Percentiles rank a stretch among this genome's conserved stretches.
These are phyloP conservation scores for Martiniozyma abietophila DNA, from an alignment of 805 yeast genomes.

Conservation along the genomic window DNA sequence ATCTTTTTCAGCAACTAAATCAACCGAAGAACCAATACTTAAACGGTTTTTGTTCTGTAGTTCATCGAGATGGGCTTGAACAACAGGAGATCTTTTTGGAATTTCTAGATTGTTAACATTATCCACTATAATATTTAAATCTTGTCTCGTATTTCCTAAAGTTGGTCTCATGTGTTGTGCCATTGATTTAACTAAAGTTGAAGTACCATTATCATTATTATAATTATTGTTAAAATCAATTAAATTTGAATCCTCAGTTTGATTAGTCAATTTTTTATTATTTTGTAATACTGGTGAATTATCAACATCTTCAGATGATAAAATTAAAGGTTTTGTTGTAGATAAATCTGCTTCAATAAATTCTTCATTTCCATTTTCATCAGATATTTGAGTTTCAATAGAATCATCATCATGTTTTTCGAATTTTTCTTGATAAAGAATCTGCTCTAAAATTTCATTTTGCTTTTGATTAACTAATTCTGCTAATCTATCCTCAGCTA, in stretches of 20 bases:
- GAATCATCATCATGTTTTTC: constrained; percentile 10
- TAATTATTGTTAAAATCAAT: too few relatives aligned
- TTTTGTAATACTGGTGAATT: not conserved
- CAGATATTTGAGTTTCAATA: constrained; percentile 5
- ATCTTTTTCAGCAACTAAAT: not conserved
- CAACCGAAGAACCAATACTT: not conserved
- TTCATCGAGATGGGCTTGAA: constrained; percentile 10
- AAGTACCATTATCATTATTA: not conserved
- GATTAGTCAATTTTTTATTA: constrained; percentile 1
- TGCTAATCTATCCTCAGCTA: constrained; percentile 22
- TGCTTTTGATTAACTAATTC: constrained; percentile 20
- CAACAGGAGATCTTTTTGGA: constrained; percentile 26
- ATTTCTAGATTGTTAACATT: constrained; percentile 11
- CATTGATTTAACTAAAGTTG: constrained; percentile 21
- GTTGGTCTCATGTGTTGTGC: constrained; percentile 38
- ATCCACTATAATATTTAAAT: too few relatives aligned
- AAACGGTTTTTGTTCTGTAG: not conserved
- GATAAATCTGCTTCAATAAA: not conserved
- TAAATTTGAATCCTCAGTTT: too few relatives aligned
- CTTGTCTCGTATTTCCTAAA: constrained; percentile 8
- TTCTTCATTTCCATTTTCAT: not conserved
- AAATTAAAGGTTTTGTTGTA: not conserved
- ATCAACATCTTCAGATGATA: constrained; percentile 1
- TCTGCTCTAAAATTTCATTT: constrained; percentile 20
- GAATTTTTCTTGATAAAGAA: constrained; percentile 15